A percentile compares a stretch with the other conserved stretches of the same genome.
These are phyloP conservation scores for Dactylella cylindrospora DNA, from an alignment of 2,329 filamentous ascomycete genomes.

Conservation along the genomic window DNA sequence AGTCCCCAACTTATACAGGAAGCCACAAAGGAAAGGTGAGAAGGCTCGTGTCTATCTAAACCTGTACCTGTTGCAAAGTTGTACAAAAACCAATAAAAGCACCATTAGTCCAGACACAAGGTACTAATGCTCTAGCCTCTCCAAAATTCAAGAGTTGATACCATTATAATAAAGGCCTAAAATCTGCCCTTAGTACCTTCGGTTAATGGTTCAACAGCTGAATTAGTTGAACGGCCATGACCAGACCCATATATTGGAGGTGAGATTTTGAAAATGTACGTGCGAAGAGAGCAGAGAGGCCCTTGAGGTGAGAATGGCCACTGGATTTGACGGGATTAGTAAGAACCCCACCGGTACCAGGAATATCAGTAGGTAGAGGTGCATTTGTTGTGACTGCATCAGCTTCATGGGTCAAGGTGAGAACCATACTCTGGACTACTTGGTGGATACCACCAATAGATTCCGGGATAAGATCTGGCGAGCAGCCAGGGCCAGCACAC, in stretches of 20 bases:
- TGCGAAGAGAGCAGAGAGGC: slow-evolving; percentile 1
- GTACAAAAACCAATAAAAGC: too few species aligned
- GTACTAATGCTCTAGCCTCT: too few species aligned
- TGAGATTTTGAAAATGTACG: slow-evolving; percentile 8
- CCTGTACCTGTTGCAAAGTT: too few species aligned
- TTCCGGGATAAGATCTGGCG: background rate
- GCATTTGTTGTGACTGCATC: slow-evolving; percentile 5
- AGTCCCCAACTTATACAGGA: too few species aligned
- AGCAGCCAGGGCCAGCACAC: slow-evolving; percentile 3
- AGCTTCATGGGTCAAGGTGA: slow-evolving; percentile 20
- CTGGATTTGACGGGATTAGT: slow-evolving; percentile 10
- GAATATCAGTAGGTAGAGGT: slow-evolving; percentile 3
- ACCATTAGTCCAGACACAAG: too few species aligned
- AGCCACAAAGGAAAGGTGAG: too few species aligned
- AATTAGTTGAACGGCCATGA: slow-evolving; percentile 10
- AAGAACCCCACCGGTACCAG: background rate
- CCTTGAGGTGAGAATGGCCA: slow-evolving; percentile 1
- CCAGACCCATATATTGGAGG: slow-evolving; percentile 15
- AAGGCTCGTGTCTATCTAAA: too few species aligned
- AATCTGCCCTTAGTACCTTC: too few species aligned
- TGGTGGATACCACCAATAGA: background rate
- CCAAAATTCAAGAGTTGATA: too few species aligned
- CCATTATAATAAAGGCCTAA: too few species aligned
- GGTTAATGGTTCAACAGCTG: too few species aligned
- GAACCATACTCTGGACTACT: slow-evolving; percentile 7